These are phyloP conservation scores for Hylodesmum podocarpum DNA, from an alignment of 306 rosid genomes.

Conservation along the genomic window DNA sequence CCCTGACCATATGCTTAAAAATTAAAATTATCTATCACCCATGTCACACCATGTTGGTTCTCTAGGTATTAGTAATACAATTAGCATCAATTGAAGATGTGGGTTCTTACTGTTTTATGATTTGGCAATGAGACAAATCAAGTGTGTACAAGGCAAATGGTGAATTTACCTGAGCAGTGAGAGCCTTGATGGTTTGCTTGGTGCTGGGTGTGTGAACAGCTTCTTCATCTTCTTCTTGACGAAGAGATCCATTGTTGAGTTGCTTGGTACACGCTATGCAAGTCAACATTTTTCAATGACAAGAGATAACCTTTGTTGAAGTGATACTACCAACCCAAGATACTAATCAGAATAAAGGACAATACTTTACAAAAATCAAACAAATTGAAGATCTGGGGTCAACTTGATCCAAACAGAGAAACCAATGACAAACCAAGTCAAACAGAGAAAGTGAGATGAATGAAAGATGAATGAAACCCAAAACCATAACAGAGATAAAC, in stretches of 20 bases:
- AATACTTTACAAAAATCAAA: conserved; percentile 10
- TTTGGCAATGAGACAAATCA: background rate
- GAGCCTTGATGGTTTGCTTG: conserved; percentile 85
- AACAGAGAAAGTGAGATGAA: conserved; percentile 4
- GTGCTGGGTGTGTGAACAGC: conserved; percentile 72
- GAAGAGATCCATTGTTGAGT: conserved; percentile 89
- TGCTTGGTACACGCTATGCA: conserved; percentile 95
- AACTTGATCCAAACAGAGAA: conserved; percentile 26
- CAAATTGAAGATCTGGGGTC: conserved; percentile 52
- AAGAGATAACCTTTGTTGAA: conserved; percentile 17
- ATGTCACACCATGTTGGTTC: no score
- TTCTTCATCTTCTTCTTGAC: conserved; percentile 63
- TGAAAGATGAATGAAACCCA: background rate
- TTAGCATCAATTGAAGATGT: background rate
- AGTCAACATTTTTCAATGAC: conserved; percentile 65
- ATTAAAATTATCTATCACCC: no score
- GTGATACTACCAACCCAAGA: conserved; percentile 6
- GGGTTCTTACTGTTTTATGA: background rate
- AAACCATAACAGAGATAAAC: background rate
- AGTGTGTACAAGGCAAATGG: background rate
- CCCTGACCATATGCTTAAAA: no score
- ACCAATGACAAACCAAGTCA: background rate
- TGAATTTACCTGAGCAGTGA: conserved; percentile 80
- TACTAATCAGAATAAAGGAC: conserved; percentile 15
- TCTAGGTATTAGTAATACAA: background rate